Conservation (phyloP, 495 filamentous ascomycete genomes). For the Apodospora peruviana region DNA sequence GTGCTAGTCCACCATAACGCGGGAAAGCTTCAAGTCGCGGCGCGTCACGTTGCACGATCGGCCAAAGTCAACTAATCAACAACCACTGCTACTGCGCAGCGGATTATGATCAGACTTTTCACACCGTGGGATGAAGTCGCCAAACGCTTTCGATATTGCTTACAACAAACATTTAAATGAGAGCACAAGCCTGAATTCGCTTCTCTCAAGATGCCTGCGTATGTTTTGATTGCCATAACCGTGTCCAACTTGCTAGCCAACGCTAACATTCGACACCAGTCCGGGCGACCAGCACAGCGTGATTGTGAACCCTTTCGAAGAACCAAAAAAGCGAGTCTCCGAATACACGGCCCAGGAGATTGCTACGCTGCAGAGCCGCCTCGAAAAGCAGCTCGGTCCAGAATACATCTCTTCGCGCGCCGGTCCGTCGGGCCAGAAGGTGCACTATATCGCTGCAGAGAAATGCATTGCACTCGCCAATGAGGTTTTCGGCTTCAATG, state of each 20-base stretch:
- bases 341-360: conserved; percentile 88
- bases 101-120: too few species aligned
- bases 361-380: conserved; percentile 74
- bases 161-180: too few species aligned
- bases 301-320: conserved; percentile 71
- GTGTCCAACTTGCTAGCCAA: not conserved
- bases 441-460: conserved; percentile 87
- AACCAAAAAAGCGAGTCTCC: conserved; percentile 56
- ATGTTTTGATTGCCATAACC: conserved; percentile 17
- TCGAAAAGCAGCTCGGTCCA: conserved; percentile 92
- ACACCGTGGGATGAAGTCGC: too few species aligned
- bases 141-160: too few species aligned
- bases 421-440: conserved; percentile 73
- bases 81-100: too few species aligned
- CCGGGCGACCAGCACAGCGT: conserved; percentile 71
- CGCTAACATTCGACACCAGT: conserved; percentile 41
- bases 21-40: not conserved
- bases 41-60: not conserved
- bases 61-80: too few species aligned
- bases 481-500: conserved; percentile 98
- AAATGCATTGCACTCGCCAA: conserved; percentile 96
- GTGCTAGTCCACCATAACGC: not conserved
- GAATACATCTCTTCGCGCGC: conserved; percentile 87
- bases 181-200: too few species aligned
- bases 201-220: conserved; percentile 39